phyloP scores from a whole-genome alignment of 139 green algal species.

The Pseudopediastrum boryanum region DNA sequence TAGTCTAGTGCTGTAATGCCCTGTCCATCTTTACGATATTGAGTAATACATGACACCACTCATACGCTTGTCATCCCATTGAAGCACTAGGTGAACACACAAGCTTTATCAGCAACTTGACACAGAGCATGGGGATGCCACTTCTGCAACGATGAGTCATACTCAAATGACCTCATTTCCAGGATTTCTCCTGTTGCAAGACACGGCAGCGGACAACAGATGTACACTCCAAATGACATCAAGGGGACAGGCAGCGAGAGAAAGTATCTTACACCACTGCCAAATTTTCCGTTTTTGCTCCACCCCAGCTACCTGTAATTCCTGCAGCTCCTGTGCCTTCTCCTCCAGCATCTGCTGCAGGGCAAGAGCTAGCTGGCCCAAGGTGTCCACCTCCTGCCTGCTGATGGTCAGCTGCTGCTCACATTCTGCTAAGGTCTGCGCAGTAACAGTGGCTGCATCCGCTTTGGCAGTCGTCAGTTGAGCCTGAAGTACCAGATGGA shows the following conservation, averaged over 20 bases:
- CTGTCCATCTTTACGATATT: no score
- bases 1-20: no score
- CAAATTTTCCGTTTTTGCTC: slow-evolving; percentile 2
- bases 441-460: background rate
- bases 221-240: background rate
- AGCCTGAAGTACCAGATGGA: no score
- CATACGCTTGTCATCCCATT: no score
- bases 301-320: slow-evolving; percentile 14
- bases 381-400: background rate
- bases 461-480: background rate
- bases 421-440: background rate
- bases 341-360: slow-evolving; percentile 40
- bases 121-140: no score
- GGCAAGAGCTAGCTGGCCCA: background rate
- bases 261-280: background rate
- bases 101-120: no score
- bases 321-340: slow-evolving; percentile 20
- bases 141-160: no score
- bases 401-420: background rate
- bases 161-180: background rate
- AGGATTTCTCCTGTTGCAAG: background rate
- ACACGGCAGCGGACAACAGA: background rate
- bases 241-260: background rate
- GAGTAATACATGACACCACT: no score
- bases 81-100: no score